Conservation (phyloP, 805 yeast species). For the Spathaspora passalidarum region DNA sequence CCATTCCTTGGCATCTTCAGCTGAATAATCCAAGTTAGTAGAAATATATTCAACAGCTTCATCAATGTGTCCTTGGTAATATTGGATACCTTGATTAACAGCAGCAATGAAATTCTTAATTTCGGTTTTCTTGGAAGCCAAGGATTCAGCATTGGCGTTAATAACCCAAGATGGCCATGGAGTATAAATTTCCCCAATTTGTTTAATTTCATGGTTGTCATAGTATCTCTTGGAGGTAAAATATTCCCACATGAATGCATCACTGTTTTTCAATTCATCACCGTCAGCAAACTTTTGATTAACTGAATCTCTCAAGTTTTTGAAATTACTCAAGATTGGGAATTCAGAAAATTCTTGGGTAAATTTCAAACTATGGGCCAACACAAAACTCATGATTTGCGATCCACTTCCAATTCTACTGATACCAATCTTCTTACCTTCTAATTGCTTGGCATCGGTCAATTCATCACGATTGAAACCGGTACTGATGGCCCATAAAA, state of each 20-base stretch:
- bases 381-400: constrained; percentile 84
- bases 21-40: constrained; percentile 67
- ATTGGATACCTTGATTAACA: constrained; percentile 63
- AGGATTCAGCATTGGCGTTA: constrained; percentile 45
- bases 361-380: constrained; percentile 63
- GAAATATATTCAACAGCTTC: constrained; percentile 67
- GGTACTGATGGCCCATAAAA: constrained; percentile 88
- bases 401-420: constrained; percentile 90
- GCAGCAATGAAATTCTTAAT: constrained; percentile 45
- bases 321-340: constrained; percentile 63
- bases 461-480: constrained; percentile 62
- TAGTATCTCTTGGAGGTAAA: constrained; percentile 86
- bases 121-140: constrained; percentile 22
- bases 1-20: constrained; percentile 81
- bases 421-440: constrained; percentile 69
- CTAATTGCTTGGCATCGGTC: constrained; percentile 48
- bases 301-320: constrained; percentile 76
- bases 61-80: constrained; percentile 57
- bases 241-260: constrained; percentile 95
- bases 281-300: constrained; percentile 42
- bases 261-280: constrained; percentile 44
- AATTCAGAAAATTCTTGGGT: constrained; percentile 49
- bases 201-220: constrained; percentile 74
- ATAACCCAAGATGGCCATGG: constrained; percentile 98
- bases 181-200: constrained; percentile 84